phyloP scores from a whole-genome alignment of 768 basidiomycete genomes.

The Suillus sp. region DNA sequence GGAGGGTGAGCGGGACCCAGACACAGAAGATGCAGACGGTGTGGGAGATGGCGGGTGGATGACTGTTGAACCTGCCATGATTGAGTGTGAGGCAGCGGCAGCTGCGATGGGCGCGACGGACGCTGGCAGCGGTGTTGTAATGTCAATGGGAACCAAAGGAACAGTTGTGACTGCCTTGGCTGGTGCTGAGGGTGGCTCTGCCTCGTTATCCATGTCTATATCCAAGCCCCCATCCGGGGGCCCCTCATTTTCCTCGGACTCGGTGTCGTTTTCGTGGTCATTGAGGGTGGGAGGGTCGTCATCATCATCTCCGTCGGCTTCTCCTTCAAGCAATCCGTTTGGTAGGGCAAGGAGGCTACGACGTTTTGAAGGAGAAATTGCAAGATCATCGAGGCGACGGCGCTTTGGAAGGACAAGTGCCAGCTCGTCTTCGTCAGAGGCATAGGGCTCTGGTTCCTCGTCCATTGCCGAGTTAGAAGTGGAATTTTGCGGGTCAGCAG shows the following conservation, averaged over 20 bases:
- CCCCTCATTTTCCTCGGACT: conserved; percentile 32
- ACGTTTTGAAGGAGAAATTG: conserved; percentile 3
- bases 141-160: conserved; percentile 11
- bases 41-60: conserved; percentile 42
- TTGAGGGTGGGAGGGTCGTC: conserved; percentile 14
- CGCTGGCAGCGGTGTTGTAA: conserved; percentile 22
- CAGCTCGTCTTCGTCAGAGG: conserved; percentile 11
- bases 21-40: conserved; percentile 38
- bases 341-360: not conserved
- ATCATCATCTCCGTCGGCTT: conserved; percentile 22
- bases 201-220: conserved; percentile 23
- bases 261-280: conserved; percentile 30
- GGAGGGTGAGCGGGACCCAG: conserved; percentile 36
- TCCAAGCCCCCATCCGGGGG: conserved; percentile 20
- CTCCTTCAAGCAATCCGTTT: conserved; percentile 8
- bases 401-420: conserved; percentile 1
- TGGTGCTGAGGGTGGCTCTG: conserved; percentile 22
- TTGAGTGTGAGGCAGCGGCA: conserved; percentile 47
- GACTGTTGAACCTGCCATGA: conserved; percentile 48
- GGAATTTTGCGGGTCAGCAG: conserved; percentile 11
- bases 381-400: not conserved
- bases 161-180: conserved; percentile 3
- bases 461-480: conserved; percentile 7
- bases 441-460: conserved; percentile 11
- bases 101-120: conserved; percentile 34